Conservation (phyloP, 164 flowering plant species). For the Kalanchoe fedtschenkoi region DNA sequence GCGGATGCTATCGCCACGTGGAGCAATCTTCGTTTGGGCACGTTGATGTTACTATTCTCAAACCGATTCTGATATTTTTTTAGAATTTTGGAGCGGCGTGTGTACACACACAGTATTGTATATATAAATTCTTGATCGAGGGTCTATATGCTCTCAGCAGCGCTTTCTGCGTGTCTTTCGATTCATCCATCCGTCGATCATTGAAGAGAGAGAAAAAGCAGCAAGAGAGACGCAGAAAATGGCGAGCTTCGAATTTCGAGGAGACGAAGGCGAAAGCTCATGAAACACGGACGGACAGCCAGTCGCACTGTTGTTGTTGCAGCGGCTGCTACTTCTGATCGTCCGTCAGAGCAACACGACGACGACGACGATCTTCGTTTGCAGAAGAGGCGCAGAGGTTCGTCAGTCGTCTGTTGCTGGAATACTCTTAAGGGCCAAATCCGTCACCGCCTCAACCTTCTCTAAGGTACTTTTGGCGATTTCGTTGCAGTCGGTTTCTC, state of each 20-base stretch:
- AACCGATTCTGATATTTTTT: neutral
- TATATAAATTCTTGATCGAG: neutral
- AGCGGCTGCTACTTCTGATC: no score
- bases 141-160: neutral
- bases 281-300: no score
- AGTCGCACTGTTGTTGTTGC: no score
- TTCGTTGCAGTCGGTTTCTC: no score
- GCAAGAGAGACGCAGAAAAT: neutral
- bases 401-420: no score
- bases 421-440: no score
- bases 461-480: no score
- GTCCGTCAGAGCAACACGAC: no score
- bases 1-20: neutral
- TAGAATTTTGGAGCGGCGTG: neutral
- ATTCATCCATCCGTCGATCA: neutral
- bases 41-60: neutral
- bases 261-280: neutral
- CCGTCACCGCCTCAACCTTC: no score
- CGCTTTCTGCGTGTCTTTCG: neutral
- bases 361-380: no score
- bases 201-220: neutral
- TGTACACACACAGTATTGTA: neutral
- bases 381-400: no score
- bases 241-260: neutral
- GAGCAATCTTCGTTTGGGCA: neutral